Base-by-base conservation (phyloP, 2,329 filamentous ascomycete species). In the Xylariaceae sp. region DNA sequence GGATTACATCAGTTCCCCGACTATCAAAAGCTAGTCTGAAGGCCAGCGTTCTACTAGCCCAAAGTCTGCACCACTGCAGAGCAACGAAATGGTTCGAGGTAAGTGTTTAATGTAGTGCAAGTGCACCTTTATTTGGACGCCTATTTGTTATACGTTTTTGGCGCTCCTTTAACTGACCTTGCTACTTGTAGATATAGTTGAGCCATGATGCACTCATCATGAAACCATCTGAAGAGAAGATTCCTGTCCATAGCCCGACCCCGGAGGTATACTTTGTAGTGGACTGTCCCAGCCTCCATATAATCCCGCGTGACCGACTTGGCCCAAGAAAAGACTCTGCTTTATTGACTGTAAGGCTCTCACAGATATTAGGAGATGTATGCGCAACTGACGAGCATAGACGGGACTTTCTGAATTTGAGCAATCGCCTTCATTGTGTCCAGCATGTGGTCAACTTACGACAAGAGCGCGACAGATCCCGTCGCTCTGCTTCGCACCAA, bases 361-460 rank as follows among this genome's bases (percentile, higher is more conserved):
- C 23, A 15, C 13, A 6, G 35, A 3, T 26, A 15, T n/a, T 6
- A 6, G 13, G 9, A 21, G 13, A n/a, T n/a, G n/a, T 27, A 11
- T n/a, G 2, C 10, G 33, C 23, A 11, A 30, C 44, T 47, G 11
- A 47, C 24, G 16, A 15, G 20, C n/a, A 10, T 37, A 47, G 44
- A 47, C 44, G 16, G 33, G 44, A 20, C 44, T 39, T 29, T 47
- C 33, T 27, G 33, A 47, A 18, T 47, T 47, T 29, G 33, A 47
- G 8, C 23, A 6, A 10, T 27, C 21, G 9, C 69, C 72, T 71
- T 46, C 51, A 35, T 41, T 23, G 16, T 57, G 6, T 62, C 55
- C 40, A 55, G 60, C 21, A 62, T 50, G 58, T 44, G 57, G 61
- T 33, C 54, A 42, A 37, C 15, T 29, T 21, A 44, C 29, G 62